Evolutionary conservation across 2,329 filamentous ascomycete genomes (phyloP).

Genomic region (Arthrobotrys iridis): DNA sequence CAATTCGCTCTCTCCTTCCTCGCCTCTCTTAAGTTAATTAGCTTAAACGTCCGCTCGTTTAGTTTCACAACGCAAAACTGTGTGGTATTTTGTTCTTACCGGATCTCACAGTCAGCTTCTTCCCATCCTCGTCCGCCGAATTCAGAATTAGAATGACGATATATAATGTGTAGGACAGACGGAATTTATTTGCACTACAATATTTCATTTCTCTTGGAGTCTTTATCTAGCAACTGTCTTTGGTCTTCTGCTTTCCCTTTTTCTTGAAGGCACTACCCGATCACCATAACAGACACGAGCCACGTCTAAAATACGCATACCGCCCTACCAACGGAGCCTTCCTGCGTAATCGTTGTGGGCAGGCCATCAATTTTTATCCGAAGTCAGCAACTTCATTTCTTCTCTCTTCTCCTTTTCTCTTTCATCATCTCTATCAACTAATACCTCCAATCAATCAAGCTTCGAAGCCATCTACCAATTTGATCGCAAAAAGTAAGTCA

Average conservation of each 20-base stretch:
- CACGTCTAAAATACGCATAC: not conserved
- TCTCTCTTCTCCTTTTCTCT: not conserved
- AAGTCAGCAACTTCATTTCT: not conserved
- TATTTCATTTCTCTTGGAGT: not conserved
- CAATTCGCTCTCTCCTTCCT: not conserved
- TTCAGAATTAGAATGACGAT: not conserved
- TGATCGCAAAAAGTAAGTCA: not conserved
- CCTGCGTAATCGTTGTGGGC: not conserved
- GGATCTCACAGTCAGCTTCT: not conserved
- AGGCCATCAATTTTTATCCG: not conserved
- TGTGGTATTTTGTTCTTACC: conserved; percentile 34
- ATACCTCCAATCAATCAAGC: not conserved
- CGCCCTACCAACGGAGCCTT: not conserved
- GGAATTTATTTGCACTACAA: not conserved
- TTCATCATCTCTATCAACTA: not conserved
- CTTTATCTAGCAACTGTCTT: not conserved
- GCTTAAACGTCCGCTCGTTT: conserved; percentile 12
- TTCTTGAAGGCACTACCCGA: not conserved
- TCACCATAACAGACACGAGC: not conserved
- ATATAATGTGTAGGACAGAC: conserved; percentile 11
- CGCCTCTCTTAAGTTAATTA: not conserved
- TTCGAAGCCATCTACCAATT: not conserved
- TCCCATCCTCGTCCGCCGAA: not conserved
- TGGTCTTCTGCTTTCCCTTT: not conserved
- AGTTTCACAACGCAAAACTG: conserved; percentile 28